phyloP scores from a whole-genome alignment of 2,329 filamentous ascomycete species.

The Endothia cerciana region DNA sequence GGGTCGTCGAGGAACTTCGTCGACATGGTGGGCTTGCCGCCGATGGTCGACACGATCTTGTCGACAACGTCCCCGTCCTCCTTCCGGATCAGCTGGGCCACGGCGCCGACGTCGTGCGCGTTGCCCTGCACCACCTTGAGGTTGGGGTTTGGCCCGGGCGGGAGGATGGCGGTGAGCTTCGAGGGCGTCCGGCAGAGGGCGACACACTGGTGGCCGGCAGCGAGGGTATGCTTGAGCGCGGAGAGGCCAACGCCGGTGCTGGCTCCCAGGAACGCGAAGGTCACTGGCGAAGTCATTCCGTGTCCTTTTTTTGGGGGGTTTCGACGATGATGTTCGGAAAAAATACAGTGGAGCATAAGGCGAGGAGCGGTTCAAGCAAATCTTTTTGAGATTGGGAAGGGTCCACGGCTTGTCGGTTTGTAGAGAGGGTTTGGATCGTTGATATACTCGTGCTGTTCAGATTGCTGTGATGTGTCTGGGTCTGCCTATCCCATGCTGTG shows the following conservation, averaged over 20 bases:
- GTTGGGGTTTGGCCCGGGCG: slow-evolving; percentile 37
- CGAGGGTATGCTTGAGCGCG: slow-evolving; percentile 49
- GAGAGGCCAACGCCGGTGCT: slow-evolving; percentile 54
- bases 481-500: background rate
- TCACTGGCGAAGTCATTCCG: slow-evolving; percentile 36
- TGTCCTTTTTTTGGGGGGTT: background rate
- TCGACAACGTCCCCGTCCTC: slow-evolving; percentile 44
- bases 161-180: slow-evolving; percentile 48
- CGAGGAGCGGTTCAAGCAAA: background rate
- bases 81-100: slow-evolving; percentile 42
- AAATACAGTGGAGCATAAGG: background rate
- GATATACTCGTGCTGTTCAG: background rate
- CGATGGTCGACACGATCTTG: slow-evolving; percentile 53
- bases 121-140: slow-evolving; percentile 53
- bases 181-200: slow-evolving; percentile 55
- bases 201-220: slow-evolving; percentile 50
- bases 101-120: slow-evolving; percentile 45
- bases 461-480: background rate
- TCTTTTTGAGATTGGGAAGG: background rate
- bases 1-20: slow-evolving; percentile 47
- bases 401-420: too few species aligned
- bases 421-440: background rate
- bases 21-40: slow-evolving; percentile 40
- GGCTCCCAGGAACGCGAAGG: slow-evolving; percentile 57
- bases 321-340: background rate